These are phyloP conservation scores for Nannizziopsis barbatae DNA, from an alignment of 2,329 filamentous ascomycete species.

Conservation along the genomic window DNA sequence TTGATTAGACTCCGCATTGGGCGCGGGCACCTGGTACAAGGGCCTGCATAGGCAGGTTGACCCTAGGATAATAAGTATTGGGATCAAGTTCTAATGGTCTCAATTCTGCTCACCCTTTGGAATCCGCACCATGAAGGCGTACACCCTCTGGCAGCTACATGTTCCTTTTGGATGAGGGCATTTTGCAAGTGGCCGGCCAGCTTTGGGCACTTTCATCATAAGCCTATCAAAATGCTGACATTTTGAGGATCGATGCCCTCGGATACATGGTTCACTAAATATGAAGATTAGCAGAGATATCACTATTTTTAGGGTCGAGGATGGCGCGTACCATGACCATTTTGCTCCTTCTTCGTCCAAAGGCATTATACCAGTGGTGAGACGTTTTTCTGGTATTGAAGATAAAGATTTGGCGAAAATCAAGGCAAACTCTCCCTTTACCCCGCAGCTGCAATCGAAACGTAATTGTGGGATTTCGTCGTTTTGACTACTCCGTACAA, in stretches of 20 bases:
- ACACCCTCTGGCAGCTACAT: conserved; percentile 34
- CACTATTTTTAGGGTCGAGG: background rate
- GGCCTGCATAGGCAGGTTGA: conserved; percentile 34
- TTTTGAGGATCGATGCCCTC: conserved; percentile 41
- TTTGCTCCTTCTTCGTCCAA: conserved; percentile 36
- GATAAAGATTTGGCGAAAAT: background rate
- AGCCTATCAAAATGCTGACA: conserved; percentile 39
- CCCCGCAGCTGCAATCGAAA: background rate
- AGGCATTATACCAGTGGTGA: conserved; percentile 26
- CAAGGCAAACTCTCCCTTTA: background rate
- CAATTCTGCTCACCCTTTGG: conserved; percentile 29
- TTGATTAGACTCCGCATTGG: conserved; percentile 18
- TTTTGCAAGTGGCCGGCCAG: conserved; percentile 38
- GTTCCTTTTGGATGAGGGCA: conserved; percentile 37
- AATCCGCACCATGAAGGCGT: conserved; percentile 37
- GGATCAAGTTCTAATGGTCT: background rate
- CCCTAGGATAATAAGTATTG: conserved; percentile 22
- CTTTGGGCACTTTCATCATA: conserved; percentile 41
- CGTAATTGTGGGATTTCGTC: too few species aligned
- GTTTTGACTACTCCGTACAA: too few species aligned
- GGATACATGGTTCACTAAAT: conserved; percentile 38
- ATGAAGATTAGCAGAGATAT: conserved; percentile 1
- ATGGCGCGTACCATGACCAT: conserved; percentile 34
- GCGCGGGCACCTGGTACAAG: conserved; percentile 29
- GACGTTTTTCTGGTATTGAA: background rate